Conservation (phyloP, 176 grass and related monocot species). For the Bonia amplexicaulis region DNA sequence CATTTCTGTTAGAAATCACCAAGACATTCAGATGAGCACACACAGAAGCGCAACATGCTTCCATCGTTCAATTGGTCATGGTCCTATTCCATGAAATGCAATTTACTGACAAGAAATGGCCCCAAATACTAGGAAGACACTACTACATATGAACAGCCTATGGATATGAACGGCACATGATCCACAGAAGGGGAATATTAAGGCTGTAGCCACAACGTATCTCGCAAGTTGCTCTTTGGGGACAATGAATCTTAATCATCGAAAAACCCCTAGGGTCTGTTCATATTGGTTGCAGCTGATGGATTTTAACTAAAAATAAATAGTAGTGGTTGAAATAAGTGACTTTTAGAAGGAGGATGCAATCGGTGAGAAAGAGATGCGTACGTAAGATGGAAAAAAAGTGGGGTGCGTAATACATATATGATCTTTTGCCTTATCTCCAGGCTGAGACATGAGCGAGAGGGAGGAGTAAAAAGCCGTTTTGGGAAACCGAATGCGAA, state of each 20-base stretch:
- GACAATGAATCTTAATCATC: background rate
- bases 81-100: background rate
- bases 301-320: too few species aligned
- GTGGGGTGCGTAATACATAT: too few species aligned
- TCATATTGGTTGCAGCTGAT: too few species aligned
- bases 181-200: background rate
- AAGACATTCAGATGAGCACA: background rate
- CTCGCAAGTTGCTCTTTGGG: constrained; percentile 5
- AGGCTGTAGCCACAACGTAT: background rate
- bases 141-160: background rate
- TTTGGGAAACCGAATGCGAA: too few species aligned
- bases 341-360: too few species aligned
- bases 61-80: background rate
- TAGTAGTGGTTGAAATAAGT: too few species aligned
- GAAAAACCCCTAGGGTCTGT: background rate
- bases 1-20: constrained; percentile 33
- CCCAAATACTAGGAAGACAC: background rate
- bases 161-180: constrained; percentile 3
- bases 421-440: too few species aligned
- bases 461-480: too few species aligned
- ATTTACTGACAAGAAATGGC: background rate
- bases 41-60: background rate
- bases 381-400: too few species aligned
- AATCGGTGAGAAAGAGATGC: rapidly evolving
- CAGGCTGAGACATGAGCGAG: too few species aligned